Evolutionary conservation across 305 asterid genomes (phyloP), one percentile per base, ranked within the genome.

Genomic region (Fraxinus velutina): DNA sequence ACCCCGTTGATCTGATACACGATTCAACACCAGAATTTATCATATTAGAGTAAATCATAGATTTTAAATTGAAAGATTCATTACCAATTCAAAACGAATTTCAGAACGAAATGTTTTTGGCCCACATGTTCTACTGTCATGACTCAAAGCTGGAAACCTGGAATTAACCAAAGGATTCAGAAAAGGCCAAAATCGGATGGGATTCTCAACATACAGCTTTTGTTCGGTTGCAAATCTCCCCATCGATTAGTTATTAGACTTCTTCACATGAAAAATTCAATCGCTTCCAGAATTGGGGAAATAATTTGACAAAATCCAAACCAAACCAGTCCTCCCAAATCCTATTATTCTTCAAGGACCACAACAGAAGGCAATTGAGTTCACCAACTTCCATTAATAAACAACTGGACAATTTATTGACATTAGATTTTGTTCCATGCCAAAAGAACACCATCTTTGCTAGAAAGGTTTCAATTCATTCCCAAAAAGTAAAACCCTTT

Each of bases 1-100:
- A 32, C 85, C 86, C 0, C 88, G 84, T 62, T 88, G 82, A 76
- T 90, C 97, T 92, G 92, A 42, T 74, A 57, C 84, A 78, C 82
- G 17, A 33, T 22, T 22, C 47, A 71, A 80, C 4, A 57, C 60
- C 42, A 52, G 60, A 64, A 66, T 60, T 74, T 29, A 47, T 29
- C 73, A 42, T 2, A 19, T 33, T 36, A 73, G 75, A 81, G 5
- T 4, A n/a, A 57, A 37, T 24, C 4, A 2, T 33, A 55, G 21
- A 24, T 33, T 6, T 57, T 36, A 80, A 10, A 22, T 33, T 22
- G 17, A 22, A 22, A 44, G 13, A 60, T 60, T 21, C 62, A 74
- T 52, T 72, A 85, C n/a, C 2, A 19, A 68, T 33, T 13, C 55
- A 64, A n/a, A 75, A 68, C 1, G 7, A 75, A 22, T 66, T 80